Evolutionary conservation across 2,329 filamentous ascomycete species (phyloP), one percentile per base, ranked within the genome.

Genomic region (Cladosporium sphaerospermum): DNA sequence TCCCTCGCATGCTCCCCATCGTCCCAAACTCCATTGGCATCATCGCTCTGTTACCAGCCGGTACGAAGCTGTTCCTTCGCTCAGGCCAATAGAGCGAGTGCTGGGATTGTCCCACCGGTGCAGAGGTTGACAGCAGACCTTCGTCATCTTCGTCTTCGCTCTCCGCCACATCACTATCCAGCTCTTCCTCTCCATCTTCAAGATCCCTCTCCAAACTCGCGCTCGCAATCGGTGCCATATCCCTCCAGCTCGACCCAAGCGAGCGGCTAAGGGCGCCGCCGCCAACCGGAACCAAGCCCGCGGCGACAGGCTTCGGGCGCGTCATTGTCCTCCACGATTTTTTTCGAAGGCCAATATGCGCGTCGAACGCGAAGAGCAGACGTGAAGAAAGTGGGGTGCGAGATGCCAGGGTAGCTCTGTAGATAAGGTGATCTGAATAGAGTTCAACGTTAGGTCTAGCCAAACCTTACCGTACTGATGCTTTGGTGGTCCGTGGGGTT

Each of bases 51-150:
- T 51, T 51, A 4, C 84, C 83, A 14, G 86, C 86, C 34, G 85
- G 83, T 42, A 92, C 84, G 64, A 85, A 86, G 59, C 83, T 86
- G 2, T 88, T 87, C 41, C 89, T 80, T 53, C 86, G 83, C 71
- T 92, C 95, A 16, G 81, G 81, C 19, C 78, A 77, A 23, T 76
- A 74, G 68, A 85, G 75, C 13, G 80, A 78, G 51, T 69, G 67
- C 28, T 55, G 28, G 32, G 37, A 13, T 10, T 32, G 33, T 18
- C 16, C 16, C 31, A 44, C 43, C 10, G 46, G 56, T 13, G 54
- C 52, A 32, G 54, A 58, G 19, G 43, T 46, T 11, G 52, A 50
- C 4, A 54, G 41, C n/a, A 40, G 33, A 7, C 45, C 53, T 28
- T 39, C 48, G 9, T 53, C 45, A 5, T 47, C 36, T 9, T 50